These are phyloP conservation scores for Penicillium hesseltinei DNA, from an alignment of 2,329 filamentous ascomycete species.

Conservation along the genomic window DNA sequence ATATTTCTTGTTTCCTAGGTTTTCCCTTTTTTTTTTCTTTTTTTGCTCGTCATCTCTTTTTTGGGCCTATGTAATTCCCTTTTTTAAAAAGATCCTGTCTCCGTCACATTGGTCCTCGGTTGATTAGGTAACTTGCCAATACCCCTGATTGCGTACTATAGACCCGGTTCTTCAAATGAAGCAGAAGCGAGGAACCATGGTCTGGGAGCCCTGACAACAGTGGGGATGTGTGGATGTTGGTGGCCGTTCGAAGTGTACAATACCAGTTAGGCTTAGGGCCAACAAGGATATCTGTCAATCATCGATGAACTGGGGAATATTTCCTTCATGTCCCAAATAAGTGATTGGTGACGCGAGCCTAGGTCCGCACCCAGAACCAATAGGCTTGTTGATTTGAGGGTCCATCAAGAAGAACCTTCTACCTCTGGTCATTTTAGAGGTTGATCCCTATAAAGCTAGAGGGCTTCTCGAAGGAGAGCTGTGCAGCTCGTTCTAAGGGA, in stretches of 20 bases:
- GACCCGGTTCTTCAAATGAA: slow-evolving; percentile 27
- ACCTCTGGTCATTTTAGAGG: slow-evolving; percentile 17
- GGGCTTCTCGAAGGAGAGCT: slow-evolving; percentile 19
- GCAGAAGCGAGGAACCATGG: slow-evolving; percentile 26
- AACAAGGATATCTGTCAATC: slow-evolving; percentile 25
- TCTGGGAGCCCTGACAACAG: slow-evolving; percentile 27
- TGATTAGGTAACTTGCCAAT: slow-evolving; percentile 14
- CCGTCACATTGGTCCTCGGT: background rate
- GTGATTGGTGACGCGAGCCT: slow-evolving; percentile 25
- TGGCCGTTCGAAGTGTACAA: slow-evolving; percentile 4
- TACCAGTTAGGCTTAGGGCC: slow-evolving; percentile 16
- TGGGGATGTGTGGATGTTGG: slow-evolving; percentile 22
- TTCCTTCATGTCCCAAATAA: slow-evolving; percentile 10
- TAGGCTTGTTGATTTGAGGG: slow-evolving; percentile 18
- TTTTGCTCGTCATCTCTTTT: background rate
- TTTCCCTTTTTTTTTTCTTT: background rate
- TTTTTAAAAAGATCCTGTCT: background rate
- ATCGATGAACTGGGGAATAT: slow-evolving; percentile 28
- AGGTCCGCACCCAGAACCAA: slow-evolving; percentile 22
- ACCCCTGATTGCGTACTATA: slow-evolving; percentile 30
- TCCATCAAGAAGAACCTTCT: slow-evolving; percentile 24
- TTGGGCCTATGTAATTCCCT: background rate
- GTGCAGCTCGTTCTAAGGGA: slow-evolving; percentile 2
- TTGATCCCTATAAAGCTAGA: slow-evolving; percentile 22
- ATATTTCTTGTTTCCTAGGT: background rate